These are phyloP conservation scores for Ophiostoma pallidulum DNA, from an alignment of 2,329 filamentous ascomycete species.

Conservation along the genomic window DNA sequence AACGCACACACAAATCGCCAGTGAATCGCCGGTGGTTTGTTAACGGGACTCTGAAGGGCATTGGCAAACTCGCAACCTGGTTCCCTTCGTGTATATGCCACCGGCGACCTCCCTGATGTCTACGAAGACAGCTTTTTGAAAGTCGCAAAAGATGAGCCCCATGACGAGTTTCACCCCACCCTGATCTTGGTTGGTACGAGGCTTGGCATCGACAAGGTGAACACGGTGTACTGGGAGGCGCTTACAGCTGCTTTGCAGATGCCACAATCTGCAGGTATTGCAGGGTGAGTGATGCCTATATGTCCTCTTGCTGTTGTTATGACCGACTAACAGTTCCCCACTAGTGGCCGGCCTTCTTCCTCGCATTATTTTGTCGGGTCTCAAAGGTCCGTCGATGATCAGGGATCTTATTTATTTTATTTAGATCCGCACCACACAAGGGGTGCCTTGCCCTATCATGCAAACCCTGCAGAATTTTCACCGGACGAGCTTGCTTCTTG, in stretches of 20 bases:
- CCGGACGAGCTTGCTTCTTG: slow-evolving; percentile 69
- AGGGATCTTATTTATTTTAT: slow-evolving; percentile 77
- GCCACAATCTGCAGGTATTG: slow-evolving; percentile 89
- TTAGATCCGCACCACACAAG: slow-evolving; percentile 88
- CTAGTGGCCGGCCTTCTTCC: slow-evolving; percentile 79
- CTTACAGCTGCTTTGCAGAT: slow-evolving; percentile 76
- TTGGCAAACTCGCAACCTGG: slow-evolving; percentile 58
- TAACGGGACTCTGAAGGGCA: too few relatives aligned
- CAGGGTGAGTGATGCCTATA: slow-evolving; percentile 53
- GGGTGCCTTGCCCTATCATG: slow-evolving; percentile 57
- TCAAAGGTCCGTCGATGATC: slow-evolving; percentile 25
- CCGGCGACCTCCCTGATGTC: slow-evolving; percentile 81
- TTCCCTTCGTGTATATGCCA: slow-evolving; percentile 73
- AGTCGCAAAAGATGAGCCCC: slow-evolving; percentile 58
- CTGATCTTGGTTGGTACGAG: slow-evolving; percentile 82
- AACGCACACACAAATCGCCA: too few relatives aligned
- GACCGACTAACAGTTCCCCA: slow-evolving; percentile 5
- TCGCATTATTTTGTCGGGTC: slow-evolving; percentile 58
- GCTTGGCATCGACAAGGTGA: slow-evolving; percentile 88
- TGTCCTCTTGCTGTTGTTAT: neutral
- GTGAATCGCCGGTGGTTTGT: too few relatives aligned
- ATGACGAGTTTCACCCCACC: slow-evolving; percentile 65
- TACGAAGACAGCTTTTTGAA: slow-evolving; percentile 83
- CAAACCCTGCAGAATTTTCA: slow-evolving; percentile 49
- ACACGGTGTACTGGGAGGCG: slow-evolving; percentile 91